These are phyloP conservation scores for Verticillium zaregamsianum DNA, from an alignment of 2,329 filamentous ascomycete genomes.

Conservation along the genomic window DNA sequence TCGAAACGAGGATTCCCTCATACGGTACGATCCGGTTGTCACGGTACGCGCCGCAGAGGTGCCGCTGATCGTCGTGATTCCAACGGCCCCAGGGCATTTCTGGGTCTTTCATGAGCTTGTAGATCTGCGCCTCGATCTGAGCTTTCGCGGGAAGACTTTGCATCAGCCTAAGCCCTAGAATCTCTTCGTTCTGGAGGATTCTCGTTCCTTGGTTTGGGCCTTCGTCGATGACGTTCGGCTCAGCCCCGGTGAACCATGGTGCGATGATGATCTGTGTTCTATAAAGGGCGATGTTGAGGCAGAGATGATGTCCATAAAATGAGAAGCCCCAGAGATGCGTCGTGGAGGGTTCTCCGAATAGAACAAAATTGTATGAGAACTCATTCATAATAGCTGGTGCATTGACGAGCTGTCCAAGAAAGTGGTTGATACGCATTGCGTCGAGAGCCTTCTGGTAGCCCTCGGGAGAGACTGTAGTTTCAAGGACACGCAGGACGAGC, in stretches of 20 bases:
- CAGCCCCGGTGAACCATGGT: conserved; percentile 76
- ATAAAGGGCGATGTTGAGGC: conserved; percentile 64
- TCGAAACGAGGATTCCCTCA: conserved; percentile 58
- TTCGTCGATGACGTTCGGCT: conserved; percentile 69
- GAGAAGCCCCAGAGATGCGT: conserved; percentile 65
- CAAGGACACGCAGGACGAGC: conserved; percentile 51
- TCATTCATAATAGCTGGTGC: conserved; percentile 65
- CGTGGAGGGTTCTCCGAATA: conserved; percentile 61
- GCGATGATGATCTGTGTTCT: conserved; percentile 61
- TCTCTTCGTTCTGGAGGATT: conserved; percentile 63
- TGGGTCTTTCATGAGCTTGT: conserved; percentile 56
- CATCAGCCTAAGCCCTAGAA: conserved; percentile 65
- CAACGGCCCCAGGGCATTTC: conserved; percentile 65
- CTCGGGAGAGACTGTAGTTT: conserved; percentile 58
- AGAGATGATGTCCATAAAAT: conserved; percentile 77
- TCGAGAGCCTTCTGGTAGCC: conserved; percentile 66
- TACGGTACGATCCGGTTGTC: conserved; percentile 75
- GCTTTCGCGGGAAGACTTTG: conserved; percentile 47
- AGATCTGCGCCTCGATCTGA: conserved; percentile 51
- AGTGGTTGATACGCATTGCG: conserved; percentile 72
- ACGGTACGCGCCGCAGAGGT: conserved; percentile 72
- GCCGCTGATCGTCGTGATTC: conserved; percentile 78
- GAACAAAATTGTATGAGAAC: conserved; percentile 70
- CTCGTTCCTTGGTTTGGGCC: conserved; percentile 59
- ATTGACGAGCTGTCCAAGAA: conserved; percentile 64